A percentile compares a stretch with the other conserved stretches of the same genome.
Conservation (phyloP, 345 rosid species). For the Acer campestre region DNA sequence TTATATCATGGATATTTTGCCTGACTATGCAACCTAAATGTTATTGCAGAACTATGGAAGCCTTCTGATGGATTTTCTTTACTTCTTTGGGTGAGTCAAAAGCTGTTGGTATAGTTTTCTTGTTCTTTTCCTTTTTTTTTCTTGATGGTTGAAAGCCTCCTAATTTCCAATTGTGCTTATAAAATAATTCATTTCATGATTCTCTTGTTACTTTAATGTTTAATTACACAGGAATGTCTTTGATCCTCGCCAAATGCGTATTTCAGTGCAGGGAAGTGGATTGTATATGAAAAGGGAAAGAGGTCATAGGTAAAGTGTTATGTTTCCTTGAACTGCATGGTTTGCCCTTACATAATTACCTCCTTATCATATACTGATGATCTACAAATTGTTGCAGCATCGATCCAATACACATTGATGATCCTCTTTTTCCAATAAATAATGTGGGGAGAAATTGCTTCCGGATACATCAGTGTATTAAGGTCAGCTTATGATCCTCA, state of each 20-base stretch:
- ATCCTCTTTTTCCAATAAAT: slow-evolving; percentile 90
- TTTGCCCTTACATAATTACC: slow-evolving; percentile 14
- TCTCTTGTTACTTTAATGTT: slow-evolving; percentile 6
- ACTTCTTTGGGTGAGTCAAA: slow-evolving; percentile 90
- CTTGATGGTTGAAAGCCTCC: slow-evolving; percentile 8
- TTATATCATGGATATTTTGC: slow-evolving; percentile 3
- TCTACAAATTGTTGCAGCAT: slow-evolving; percentile 53
- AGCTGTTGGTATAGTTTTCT: slow-evolving; percentile 22
- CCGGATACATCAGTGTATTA: slow-evolving; percentile 96
- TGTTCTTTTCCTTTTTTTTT: not conserved
- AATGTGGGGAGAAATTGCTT: slow-evolving; percentile 98
- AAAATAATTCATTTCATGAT: not conserved
- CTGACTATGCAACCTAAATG: slow-evolving; percentile 19
- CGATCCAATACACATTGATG: slow-evolving; percentile 95
- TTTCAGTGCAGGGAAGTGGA: slow-evolving; percentile 95
- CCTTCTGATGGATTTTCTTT: slow-evolving; percentile 96
- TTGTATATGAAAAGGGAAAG: slow-evolving; percentile 84
- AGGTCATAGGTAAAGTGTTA: slow-evolving; percentile 73
- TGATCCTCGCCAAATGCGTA: slow-evolving; percentile 98
- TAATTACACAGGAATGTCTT: slow-evolving; percentile 74
- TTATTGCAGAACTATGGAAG: slow-evolving; percentile 83
- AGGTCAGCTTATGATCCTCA: slow-evolving; percentile 47
- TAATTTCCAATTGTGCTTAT: not conserved
- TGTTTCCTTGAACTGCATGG: slow-evolving; percentile 14
- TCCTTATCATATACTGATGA: slow-evolving; percentile 25